phyloP scores from a whole-genome alignment of 2,329 filamentous ascomycete species.

The Orbilia quercus region DNA sequence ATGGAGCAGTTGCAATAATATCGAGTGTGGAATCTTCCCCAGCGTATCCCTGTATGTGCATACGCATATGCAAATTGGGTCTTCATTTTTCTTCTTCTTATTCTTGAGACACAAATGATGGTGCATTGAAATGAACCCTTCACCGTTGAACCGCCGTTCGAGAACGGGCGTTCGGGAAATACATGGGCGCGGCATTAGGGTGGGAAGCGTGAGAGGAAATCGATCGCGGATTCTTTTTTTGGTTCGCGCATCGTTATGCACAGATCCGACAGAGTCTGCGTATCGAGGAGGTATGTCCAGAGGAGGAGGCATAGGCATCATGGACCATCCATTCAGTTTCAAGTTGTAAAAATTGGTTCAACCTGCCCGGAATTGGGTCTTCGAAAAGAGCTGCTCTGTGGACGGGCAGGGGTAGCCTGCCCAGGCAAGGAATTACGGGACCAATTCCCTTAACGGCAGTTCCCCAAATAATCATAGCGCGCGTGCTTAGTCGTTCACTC shows the following conservation, averaged over 20 bases:
- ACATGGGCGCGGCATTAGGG: conserved; percentile 27
- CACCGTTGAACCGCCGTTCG: conserved; percentile 43
- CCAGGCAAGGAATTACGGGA: conserved; percentile 51
- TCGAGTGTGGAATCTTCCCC: conserved; percentile 47
- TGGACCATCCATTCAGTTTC: conserved; percentile 47
- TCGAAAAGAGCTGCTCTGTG: conserved; percentile 9
- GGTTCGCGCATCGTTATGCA: conserved; percentile 19
- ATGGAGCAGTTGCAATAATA: too few species aligned
- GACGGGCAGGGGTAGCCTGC: conserved; percentile 38
- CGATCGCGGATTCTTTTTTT: conserved; percentile 55
- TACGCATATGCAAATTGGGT: conserved; percentile 31
- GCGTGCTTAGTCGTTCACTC: too few species aligned
- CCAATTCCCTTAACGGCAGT: conserved; percentile 55
- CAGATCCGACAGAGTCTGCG: conserved; percentile 28
- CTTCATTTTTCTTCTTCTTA: conserved; percentile 26
- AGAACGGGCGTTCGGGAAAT: conserved; percentile 50
- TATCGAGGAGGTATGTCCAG: conserved; percentile 40
- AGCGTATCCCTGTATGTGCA: conserved; percentile 51
- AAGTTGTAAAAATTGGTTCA: conserved; percentile 55
- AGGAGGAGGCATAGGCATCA: conserved; percentile 33
- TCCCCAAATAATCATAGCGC: conserved; percentile 31
- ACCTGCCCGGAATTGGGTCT: conserved; percentile 52
- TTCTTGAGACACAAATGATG: conserved; percentile 37
- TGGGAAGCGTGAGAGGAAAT: conserved; percentile 34
- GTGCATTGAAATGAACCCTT: conserved; percentile 40